Base-by-base conservation (phyloP, 1,284 basidiomycete species). In the Fomitopsis palustris region DNA sequence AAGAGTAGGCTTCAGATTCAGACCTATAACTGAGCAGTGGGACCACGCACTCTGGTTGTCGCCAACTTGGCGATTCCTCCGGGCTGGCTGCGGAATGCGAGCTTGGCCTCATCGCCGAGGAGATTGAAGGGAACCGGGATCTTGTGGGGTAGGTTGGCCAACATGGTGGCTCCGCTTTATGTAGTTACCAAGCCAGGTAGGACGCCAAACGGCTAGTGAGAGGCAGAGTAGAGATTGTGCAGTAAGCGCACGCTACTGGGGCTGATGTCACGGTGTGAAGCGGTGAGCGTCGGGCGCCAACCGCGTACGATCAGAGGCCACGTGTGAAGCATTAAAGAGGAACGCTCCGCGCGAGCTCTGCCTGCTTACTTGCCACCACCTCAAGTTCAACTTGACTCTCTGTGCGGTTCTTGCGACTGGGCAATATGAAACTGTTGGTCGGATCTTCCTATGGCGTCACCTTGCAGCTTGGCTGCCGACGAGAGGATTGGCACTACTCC, bases 41-140 rank as follows among this genome's bases (percentile, higher is more conserved):
- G 21, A 8, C 6, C 51, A 79, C 90, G 67, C 73, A 94, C 92
- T 65, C 89, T 82, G 21, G 79, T 81, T 19, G 84, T 79, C 49
- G 86, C 83, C 39, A 96, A 72, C 69, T 90, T 90, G 57, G 86
- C 80, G 55, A 95, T 86, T 8, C 94, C 94, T 43, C 82, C 81
- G 1, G 90, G 83, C 61, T 89, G 87, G 65, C 86, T 92, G 53
- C 92, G 86, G 72, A 96, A 96, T 21, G 88, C 86, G 25, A 96
- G 84, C 73, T 95, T 95, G 33, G 92, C 86, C 69, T 94, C 92
- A 70, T 96, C 93, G 10, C 88, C 87, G 25, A 92, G 73, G n/a
- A 93, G 71, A n/a, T 87, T 85, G 72, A 93, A 87, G n/a, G 90
- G 88, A 17, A 87, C 84, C 17, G 84, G 82, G 54, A 92, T 78